Percentiles rank a stretch among this genome's conserved stretches.
Conservation (phyloP, 2,329 filamentous ascomycete species). For the Xylariaceae sp. region DNA sequence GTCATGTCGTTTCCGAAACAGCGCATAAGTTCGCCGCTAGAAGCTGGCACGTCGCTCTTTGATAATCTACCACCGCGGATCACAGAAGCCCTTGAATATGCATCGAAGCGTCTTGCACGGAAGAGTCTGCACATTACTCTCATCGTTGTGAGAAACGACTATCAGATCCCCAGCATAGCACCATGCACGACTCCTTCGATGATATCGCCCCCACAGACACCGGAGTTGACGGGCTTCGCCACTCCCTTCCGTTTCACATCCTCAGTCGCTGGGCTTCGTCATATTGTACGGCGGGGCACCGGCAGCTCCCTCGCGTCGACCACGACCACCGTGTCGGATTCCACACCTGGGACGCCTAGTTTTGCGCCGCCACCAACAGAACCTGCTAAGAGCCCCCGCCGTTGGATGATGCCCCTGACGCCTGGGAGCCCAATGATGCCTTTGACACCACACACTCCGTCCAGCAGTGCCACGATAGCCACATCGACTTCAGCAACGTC, state of each 20-base stretch:
- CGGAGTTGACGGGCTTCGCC: conserved; percentile 32
- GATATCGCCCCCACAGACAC: conserved; percentile 28
- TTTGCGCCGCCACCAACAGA: conserved; percentile 22
- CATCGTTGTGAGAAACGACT: conserved; percentile 55
- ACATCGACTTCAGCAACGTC: conserved; percentile 30
- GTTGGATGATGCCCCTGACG: conserved; percentile 32
- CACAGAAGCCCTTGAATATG: conserved; percentile 55
- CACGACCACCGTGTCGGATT: conserved; percentile 11
- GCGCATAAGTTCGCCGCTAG: conserved; percentile 60
- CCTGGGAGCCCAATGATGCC: conserved; percentile 44
- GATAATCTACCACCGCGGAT: conserved; percentile 58
- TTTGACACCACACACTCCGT: conserved; percentile 49
- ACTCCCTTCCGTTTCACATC: conserved; percentile 32
- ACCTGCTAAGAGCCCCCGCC: conserved; percentile 22
- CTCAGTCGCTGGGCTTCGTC: conserved; percentile 35
- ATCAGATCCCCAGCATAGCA: conserved; percentile 47
- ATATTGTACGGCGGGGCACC: conserved; percentile 40
- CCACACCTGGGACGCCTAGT: conserved; percentile 19
- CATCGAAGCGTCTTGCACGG: conserved; percentile 52
- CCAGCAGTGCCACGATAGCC: conserved; percentile 36
- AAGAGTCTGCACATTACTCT: conserved; percentile 58
- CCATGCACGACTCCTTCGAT: conserved; percentile 30
- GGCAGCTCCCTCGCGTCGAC: conserved; percentile 32
- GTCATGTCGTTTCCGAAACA: conserved; percentile 47
- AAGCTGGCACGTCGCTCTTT: conserved; percentile 59